Evolutionary conservation across 192 early-diverging fungal genomes (phyloP), one percentile per base, ranked within the genome.

Genomic region (Entomortierella beljakovae): DNA sequence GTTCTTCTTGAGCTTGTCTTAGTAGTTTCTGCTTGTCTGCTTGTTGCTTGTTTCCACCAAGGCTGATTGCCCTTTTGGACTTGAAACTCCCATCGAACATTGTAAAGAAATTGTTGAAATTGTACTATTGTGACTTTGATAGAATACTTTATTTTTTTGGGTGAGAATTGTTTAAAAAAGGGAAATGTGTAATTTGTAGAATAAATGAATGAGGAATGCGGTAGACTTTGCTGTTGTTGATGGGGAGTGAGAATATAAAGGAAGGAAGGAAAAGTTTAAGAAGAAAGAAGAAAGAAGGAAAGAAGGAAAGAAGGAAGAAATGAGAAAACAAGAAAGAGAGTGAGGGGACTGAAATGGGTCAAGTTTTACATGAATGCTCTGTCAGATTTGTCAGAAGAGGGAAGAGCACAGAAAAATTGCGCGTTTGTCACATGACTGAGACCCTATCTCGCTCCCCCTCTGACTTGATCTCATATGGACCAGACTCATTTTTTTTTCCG

Each of bases 41-140:
- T 53, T 88, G 82, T n/a, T 73, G 51, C 48, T 77, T 86, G n/a
- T 85, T 81, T 0, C 95, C 94, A 54, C 95, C 96, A 35, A 98
- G 86, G 63, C 92, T 95, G 61, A 98, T 98, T 46, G 88, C 86
- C 22, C 91, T 83, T 52, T 88, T 88, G 34, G 83, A 58, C 81
- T 91, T 94, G 74, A 89, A 93, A 68, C 92, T 90, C 25, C 96
- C 96, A 59, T 94, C 92, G 72, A 97, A 97, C 75, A 79, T 79
- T 35, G 46, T 46, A 20, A 20, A 46, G 20, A 15, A 16, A n/a
- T n/a, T n/a, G 8, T n/a, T 58, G 37, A 26, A 26, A 57, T 20
- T 46, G 15, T 46, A 20, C 43, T 46, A 46, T 2, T 46, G 43
- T n/a, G n/a, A n/a, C n/a, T n/a, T n/a, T n/a, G 15, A 16, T 46